These are phyloP conservation scores for Rutstroemia sp. DNA, from an alignment of 2,329 filamentous ascomycete species.

Conservation along the genomic window DNA sequence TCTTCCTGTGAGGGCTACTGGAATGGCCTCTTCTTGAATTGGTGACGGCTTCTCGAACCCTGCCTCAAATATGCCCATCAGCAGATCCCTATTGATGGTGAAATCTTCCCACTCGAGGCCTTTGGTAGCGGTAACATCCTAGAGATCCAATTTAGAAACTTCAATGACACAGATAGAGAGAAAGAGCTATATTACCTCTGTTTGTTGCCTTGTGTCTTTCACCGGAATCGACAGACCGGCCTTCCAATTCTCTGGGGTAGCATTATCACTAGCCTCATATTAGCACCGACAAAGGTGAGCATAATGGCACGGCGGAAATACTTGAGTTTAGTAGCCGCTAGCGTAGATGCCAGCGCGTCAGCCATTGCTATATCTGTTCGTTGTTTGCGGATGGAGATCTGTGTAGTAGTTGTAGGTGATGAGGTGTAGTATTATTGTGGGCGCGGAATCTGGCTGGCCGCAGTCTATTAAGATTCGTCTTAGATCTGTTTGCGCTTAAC, in stretches of 20 bases:
- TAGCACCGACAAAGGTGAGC: neutral
- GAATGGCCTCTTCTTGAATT: constrained; percentile 98
- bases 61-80: constrained; percentile 99
- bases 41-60: constrained; percentile 98
- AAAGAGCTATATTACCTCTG: constrained; percentile 50
- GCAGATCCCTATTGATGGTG: constrained; percentile 83
- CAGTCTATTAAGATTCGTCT: constrained; percentile 6
- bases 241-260: constrained; percentile 60
- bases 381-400: neutral
- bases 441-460: constrained; percentile 3
- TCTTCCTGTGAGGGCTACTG: constrained; percentile 87
- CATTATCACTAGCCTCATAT: constrained; percentile 10
- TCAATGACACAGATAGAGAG: neutral
- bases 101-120: constrained; percentile 98
- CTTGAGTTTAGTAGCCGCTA: constrained; percentile 46
- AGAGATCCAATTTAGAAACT: constrained; percentile 15
- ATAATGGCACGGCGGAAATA: constrained; percentile 18
- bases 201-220: constrained; percentile 73
- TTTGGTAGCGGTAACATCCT: constrained; percentile 98
- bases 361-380: constrained; percentile 32
- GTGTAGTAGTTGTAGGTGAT: neutral
- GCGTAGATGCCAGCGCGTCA: constrained; percentile 44
- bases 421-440: neutral
- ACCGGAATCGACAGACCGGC: constrained; percentile 62
- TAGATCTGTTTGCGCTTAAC: constrained; percentile 1